phyloP scores from a whole-genome alignment of 805 yeast genomes.

The Ascoidea rubescens region DNA sequence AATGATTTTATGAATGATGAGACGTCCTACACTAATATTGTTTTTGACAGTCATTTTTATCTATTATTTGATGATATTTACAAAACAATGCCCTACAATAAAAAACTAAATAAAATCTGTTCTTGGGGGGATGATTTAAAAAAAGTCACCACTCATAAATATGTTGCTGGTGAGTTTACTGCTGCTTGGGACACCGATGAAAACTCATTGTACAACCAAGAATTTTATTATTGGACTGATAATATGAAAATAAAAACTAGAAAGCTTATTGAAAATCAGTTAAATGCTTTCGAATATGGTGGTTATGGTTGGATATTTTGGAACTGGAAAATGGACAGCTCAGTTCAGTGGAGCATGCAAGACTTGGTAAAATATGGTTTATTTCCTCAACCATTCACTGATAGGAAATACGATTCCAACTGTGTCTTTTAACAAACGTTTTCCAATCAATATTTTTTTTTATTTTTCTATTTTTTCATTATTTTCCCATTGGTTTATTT shows the following conservation, averaged over 20 bases:
- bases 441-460: no score
- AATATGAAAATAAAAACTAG: conserved; percentile 30
- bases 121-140: conserved; percentile 9
- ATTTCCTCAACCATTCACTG: conserved; percentile 48
- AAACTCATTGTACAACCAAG: conserved; percentile 15
- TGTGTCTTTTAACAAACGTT: background rate
- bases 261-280: conserved; percentile 45
- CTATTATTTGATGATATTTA: conserved; percentile 7
- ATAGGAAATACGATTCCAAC: conserved; percentile 29
- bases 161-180: conserved; percentile 10
- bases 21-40: conserved; percentile 1
- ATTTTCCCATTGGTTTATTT: no score
- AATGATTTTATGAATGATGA: conserved; percentile 20
- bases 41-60: conserved; percentile 10
- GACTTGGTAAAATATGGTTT: conserved; percentile 33
- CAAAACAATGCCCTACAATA: conserved; percentile 6
- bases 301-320: conserved; percentile 55
- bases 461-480: no score
- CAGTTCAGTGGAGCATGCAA: conserved; percentile 55
- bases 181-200: conserved; percentile 10
- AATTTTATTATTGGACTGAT: conserved; percentile 26
- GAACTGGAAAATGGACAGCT: conserved; percentile 55
- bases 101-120: conserved; percentile 10
- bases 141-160: conserved; percentile 5
- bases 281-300: conserved; percentile 33